Evolutionary conservation across 2,329 filamentous ascomycete genomes (phyloP).

Genomic region (Arthrinium phaeospermum): DNA sequence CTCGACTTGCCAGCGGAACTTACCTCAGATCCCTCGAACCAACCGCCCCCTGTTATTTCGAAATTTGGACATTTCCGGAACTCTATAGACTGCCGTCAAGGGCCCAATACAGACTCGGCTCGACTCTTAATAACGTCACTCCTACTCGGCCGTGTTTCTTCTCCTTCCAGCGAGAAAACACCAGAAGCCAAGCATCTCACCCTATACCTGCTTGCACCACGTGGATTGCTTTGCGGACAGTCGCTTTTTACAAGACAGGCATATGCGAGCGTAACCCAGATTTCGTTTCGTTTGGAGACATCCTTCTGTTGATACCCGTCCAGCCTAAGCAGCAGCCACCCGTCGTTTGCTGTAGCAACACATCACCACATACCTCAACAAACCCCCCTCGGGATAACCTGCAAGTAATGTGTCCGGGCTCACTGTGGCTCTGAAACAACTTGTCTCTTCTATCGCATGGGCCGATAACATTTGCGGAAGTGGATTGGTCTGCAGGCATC

Average conservation of each 20-base stretch:
- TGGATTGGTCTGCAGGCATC: constrained; percentile 13
- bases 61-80: constrained; percentile 11
- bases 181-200: not conserved
- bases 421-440: constrained; percentile 7
- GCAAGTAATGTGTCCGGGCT: constrained; percentile 10
- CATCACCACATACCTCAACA: not conserved
- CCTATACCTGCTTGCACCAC: constrained; percentile 3
- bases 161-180: not conserved
- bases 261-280: constrained; percentile 6
- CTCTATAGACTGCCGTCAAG: not conserved
- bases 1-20: constrained; percentile 17
- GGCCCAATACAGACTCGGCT: not conserved
- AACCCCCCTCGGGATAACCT: not conserved
- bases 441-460: constrained; percentile 15
- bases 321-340: constrained; percentile 13
- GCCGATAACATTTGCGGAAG: not conserved
- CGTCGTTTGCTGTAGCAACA: constrained; percentile 10
- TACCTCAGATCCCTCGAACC: not conserved
- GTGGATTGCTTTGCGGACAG: constrained; percentile 1
- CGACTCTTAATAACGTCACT: constrained; percentile 10
- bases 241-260: not conserved
- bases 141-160: not conserved
- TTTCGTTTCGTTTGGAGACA: constrained; percentile 17
- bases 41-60: constrained; percentile 5
- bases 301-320: constrained; percentile 14